Base-by-base conservation (phyloP, 352 stramenopile genomes). In the Globisporangium paddicum region DNA sequence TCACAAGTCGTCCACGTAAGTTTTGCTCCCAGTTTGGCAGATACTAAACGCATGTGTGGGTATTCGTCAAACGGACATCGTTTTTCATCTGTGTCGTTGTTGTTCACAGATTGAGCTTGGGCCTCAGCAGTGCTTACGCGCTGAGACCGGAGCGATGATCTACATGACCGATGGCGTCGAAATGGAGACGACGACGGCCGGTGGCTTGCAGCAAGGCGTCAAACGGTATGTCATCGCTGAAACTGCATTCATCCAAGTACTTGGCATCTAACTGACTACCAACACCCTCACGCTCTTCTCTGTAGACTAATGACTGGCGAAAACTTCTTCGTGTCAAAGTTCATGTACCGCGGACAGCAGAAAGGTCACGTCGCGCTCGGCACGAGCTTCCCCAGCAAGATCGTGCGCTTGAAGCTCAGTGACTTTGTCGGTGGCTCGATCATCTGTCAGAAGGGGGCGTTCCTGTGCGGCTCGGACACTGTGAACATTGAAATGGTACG, bases 131-230 rank as follows among this genome's bases (percentile, higher is more conserved):
- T 90, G 93, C 26, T 68, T 98, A 34, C 79, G 95, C 32, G 92
- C 93, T 6, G 93, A 98, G 68, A 96, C 79, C 14, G 93, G 93
- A 7, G 87, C 93, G 16, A 97, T 98, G 86, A 89, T 98, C 46
- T 98, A 97, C 74, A 98, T 98, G 93, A 98, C 90, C 7, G 77
- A 98, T 34, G 88, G 88, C 28, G 80, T 98, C 7, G 73, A 89
- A 30, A 96, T 98, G 83, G 79, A 96, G 45, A 97, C 88, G 32
- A 93, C 78, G 0, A 96, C 87, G 8, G 91, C 88, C n/a, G 93
- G 89, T n/a, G 94, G 91, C 3, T 71, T 97, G 32, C 82, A 89
- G 8, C 72, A 92, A 61, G 91, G 87, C 23, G 75, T 97, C 51
- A 86, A 93, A 66, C 67, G 89, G 57, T 90, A 81, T 51, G 60